Base-by-base conservation (phyloP, 306 rosid genomes). In the Morella rubra region DNA sequence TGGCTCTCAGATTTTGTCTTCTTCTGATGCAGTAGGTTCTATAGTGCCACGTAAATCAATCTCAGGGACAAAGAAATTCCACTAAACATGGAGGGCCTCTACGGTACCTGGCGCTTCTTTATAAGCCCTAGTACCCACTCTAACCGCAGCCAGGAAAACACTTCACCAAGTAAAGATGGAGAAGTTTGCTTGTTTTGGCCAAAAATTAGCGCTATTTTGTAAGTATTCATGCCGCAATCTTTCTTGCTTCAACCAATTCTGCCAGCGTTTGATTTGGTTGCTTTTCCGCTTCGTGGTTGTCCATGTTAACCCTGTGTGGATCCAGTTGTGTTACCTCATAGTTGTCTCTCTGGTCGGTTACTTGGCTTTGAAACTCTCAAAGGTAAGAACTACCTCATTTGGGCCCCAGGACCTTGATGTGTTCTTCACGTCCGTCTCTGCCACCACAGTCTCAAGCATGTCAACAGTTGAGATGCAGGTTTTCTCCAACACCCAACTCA, bases 381-480 rank as follows among this genome's bases (percentile, higher is more conserved):
- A 27, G 32, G 2, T 2, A 1, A 27, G 32, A 27, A 27, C 32
- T 2, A 27, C 32, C 2, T 27, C 32, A 27, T 27, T 27, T 27
- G 1, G 32, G 32, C 32, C 32, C 32, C 1, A 2, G 32, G 32
- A 27, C 47, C 6, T 5, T 1, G 47, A 44, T 44, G 47, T 44
- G 47, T 44, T 44, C 47, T 44, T 44, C 47, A 44, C 9, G 6
- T 44, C 47, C 9, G 47, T 90, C 70, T 93, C 98, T 27, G 82
- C 93, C 16, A 44, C 83, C 56, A 90, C 97, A 0, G 89, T 87
- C 19, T 91, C 98, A 9, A 93, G 98, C 85, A 85, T 91, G 93
- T 84, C 90, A 0, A 79, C 85, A 0, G 24, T 90, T 0, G 93
- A 93, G 83, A 91, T 90, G 93, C 96, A 91, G 74, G 70, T 73